These are phyloP conservation scores for Mycena rosella DNA, from an alignment of 768 basidiomycete species.

Conservation along the genomic window DNA sequence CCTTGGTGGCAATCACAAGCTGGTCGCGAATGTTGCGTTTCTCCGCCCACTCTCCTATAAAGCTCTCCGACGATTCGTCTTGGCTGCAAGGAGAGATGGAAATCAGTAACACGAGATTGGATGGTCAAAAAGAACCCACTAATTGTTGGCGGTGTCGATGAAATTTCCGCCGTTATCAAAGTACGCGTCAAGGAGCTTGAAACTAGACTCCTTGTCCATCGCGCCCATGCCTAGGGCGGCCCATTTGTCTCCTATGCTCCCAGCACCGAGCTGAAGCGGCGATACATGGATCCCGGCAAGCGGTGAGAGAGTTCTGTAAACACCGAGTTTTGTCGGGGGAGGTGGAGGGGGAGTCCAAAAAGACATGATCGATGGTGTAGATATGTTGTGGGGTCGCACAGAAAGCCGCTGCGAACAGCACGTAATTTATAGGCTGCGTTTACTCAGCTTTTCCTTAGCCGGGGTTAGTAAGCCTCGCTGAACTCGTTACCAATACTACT, in stretches of 20 bases:
- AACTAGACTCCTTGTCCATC: slow-evolving; percentile 31
- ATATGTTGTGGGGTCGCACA: not conserved
- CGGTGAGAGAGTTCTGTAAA: slow-evolving; percentile 49
- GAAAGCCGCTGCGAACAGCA: not conserved
- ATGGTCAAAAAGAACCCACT: slow-evolving; percentile 12
- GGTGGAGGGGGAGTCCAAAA: slow-evolving; percentile 19
- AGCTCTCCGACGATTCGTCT: slow-evolving; percentile 66
- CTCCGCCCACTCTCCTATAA: slow-evolving; percentile 68
- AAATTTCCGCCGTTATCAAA: slow-evolving; percentile 29
- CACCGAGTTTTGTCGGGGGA: slow-evolving; percentile 46
- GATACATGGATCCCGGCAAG: slow-evolving; percentile 54
- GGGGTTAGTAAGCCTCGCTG: too few relatives aligned
- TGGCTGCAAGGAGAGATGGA: slow-evolving; percentile 51
- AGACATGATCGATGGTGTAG: not conserved
- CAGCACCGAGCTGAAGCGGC: slow-evolving; percentile 53
- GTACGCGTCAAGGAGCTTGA: slow-evolving; percentile 34
- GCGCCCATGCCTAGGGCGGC: slow-evolving; percentile 45
- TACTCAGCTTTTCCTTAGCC: too few relatives aligned
- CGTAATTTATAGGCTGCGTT: too few relatives aligned
- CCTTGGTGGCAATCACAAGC: slow-evolving; percentile 62
- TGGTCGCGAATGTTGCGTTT: slow-evolving; percentile 59
- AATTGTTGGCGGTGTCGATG: slow-evolving; percentile 31
- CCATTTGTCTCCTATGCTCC: slow-evolving; percentile 55
- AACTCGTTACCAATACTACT: too few relatives aligned
- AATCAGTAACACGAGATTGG: not conserved